phyloP scores from a whole-genome alignment of 1,139 yeast genomes.

The Suhomyces choctaworum region DNA sequence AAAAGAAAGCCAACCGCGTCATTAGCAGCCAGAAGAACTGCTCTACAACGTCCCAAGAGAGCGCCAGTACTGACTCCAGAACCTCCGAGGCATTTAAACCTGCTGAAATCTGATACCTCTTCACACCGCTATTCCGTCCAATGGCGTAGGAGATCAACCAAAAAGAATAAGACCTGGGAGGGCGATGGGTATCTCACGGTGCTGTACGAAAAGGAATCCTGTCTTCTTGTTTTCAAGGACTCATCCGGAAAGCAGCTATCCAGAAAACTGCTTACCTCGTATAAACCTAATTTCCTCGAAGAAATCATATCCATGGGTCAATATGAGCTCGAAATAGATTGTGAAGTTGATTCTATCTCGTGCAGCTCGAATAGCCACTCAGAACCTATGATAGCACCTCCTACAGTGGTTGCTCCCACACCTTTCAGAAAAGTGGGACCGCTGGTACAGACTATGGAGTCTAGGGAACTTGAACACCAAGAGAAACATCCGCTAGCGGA shows the following conservation, averaged over 20 bases:
- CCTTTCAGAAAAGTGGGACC: constrained; percentile 6
- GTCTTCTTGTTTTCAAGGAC: constrained; percentile 14
- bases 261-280: constrained; percentile 11
- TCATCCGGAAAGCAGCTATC: constrained; percentile 14
- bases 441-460: neutral
- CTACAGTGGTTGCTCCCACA: neutral
- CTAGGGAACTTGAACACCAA: neutral
- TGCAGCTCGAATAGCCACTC: neutral
- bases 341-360: constrained; percentile 24
- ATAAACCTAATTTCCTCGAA: constrained; percentile 12
- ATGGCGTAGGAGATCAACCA: constrained; percentile 70
- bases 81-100: too few relatives aligned
- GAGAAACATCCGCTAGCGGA: neutral
- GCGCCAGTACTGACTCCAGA: neutral
- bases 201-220: constrained; percentile 5
- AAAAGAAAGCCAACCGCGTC: constrained; percentile 4
- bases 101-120: too few relatives aligned
- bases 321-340: constrained; percentile 32
- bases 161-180: constrained; percentile 92
- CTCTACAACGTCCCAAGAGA: constrained; percentile 1
- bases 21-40: constrained; percentile 1
- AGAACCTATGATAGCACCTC: neutral
- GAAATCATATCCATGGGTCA: constrained; percentile 25
- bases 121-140: constrained; percentile 42
- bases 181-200: constrained; percentile 70